phyloP scores from a whole-genome alignment of 768 basidiomycete genomes.

The Fomitopsis serialis region DNA sequence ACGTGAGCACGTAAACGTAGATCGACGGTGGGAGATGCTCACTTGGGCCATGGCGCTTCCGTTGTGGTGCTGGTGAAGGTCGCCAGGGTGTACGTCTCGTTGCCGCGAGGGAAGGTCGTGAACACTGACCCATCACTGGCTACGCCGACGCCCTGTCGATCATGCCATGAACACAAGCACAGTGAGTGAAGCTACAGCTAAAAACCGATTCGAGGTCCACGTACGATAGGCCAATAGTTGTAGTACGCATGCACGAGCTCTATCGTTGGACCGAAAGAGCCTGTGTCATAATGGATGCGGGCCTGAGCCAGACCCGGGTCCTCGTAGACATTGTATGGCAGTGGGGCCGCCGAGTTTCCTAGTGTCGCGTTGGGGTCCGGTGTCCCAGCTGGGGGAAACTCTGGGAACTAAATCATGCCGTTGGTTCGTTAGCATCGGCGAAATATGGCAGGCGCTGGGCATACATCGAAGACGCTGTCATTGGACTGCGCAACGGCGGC shows the following conservation, averaged over 20 bases:
- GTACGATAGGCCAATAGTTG: constrained; percentile 14
- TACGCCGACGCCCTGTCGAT: constrained; percentile 11
- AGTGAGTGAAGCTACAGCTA: background rate
- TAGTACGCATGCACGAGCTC: constrained; percentile 15
- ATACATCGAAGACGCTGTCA: constrained; percentile 11
- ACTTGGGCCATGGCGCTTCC: constrained; percentile 15
- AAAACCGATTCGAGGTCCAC: background rate
- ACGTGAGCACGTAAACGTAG: background rate
- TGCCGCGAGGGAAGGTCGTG: constrained; percentile 14
- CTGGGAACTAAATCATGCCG: constrained; percentile 9
- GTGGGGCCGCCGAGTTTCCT: constrained; percentile 6
- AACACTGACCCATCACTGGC: constrained; percentile 12
- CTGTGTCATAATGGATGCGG: constrained; percentile 12
- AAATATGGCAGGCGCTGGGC: background rate
- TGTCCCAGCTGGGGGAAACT: constrained; percentile 13
- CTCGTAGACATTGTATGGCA: constrained; percentile 1
- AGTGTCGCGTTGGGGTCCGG: constrained; percentile 13
- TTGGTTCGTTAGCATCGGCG: too few species aligned
- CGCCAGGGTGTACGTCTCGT: constrained; percentile 16
- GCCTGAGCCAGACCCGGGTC: background rate
- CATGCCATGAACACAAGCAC: background rate
- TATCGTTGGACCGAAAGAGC: constrained; percentile 8
- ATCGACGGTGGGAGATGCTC: background rate
- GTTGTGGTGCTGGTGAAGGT: constrained; percentile 10
- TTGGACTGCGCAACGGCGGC: background rate